Evolutionary conservation across 169 alveolate genomes (phyloP).

Genomic region (Cyclospora cayetanensis): DNA sequence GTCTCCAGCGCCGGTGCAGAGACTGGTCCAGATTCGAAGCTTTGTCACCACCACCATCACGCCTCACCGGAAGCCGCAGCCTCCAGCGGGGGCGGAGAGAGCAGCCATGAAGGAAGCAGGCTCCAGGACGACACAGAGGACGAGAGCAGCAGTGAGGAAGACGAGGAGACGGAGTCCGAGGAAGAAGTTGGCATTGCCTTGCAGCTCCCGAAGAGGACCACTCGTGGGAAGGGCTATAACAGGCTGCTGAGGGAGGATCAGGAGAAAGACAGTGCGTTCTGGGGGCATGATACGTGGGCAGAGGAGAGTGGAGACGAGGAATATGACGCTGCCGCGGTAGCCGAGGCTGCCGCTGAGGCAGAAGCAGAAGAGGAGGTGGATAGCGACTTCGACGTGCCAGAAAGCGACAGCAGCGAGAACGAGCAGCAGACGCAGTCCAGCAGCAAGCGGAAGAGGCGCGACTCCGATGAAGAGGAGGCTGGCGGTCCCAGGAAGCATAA

Average conservation of each 20-base stretch:
- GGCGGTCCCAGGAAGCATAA: neutral
- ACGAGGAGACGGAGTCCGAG: constrained; percentile 72
- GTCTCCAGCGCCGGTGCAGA: no score
- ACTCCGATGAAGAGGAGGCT: no score
- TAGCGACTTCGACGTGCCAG: constrained; percentile 74
- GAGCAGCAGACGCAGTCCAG: neutral
- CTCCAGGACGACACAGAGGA: no score
- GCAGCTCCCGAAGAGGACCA: constrained; percentile 84
- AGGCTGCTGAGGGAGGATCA: constrained; percentile 85
- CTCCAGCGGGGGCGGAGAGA: no score
- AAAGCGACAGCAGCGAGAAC: constrained; percentile 29
- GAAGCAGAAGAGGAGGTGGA: constrained; percentile 88
- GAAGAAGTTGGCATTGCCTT: constrained; percentile 86
- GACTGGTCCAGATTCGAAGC: no score
- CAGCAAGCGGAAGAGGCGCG: neutral
- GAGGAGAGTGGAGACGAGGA: constrained; percentile 89
- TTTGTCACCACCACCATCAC: no score
- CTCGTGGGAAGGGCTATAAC: constrained; percentile 82
- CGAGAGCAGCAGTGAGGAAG: neutral
- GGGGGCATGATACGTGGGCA: constrained; percentile 89
- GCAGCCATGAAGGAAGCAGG: no score
- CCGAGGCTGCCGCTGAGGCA: constrained; percentile 83
- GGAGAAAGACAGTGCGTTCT: constrained; percentile 85
- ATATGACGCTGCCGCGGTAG: constrained; percentile 88
- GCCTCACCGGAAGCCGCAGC: no score